Percentiles rank a stretch among this genome's conserved stretches.
phyloP scores from a whole-genome alignment of 225 moss, liverwort and hornwort species.

The Physcomitrium patens region DNA sequence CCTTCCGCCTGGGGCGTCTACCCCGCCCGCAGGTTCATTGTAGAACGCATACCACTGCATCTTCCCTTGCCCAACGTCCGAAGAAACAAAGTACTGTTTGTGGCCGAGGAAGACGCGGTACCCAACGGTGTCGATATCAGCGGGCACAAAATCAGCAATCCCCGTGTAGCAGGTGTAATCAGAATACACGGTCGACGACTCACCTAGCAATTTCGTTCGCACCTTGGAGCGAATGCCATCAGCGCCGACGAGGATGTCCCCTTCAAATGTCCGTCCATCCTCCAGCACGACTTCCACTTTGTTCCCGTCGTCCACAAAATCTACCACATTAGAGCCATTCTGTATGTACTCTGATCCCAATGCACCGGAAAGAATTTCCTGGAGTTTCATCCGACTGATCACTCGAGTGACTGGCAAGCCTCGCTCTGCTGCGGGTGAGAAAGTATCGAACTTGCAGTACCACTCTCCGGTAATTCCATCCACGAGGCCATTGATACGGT shows the following conservation, averaged over 20 bases:
- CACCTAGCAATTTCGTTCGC: slow-evolving; percentile 73
- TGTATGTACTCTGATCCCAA: slow-evolving; percentile 69
- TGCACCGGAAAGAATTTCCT: slow-evolving; percentile 68
- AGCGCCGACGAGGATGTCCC: slow-evolving; percentile 88
- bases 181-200: slow-evolving; percentile 73
- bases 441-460: slow-evolving; percentile 99
- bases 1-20: slow-evolving; percentile 76
- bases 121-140: slow-evolving; percentile 94
- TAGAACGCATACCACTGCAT: slow-evolving; percentile 99
- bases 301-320: slow-evolving; percentile 75
- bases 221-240: slow-evolving; percentile 96
- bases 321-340: slow-evolving; percentile 83
- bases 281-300: slow-evolving; percentile 84
- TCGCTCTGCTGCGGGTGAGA: slow-evolving; percentile 85
- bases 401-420: slow-evolving; percentile 97
- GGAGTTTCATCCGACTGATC: slow-evolving; percentile 94
- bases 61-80: slow-evolving; percentile 91
- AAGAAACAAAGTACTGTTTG: slow-evolving; percentile 96
- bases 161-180: slow-evolving; percentile 99
- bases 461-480: slow-evolving; percentile 88
- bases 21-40: slow-evolving; percentile 92
- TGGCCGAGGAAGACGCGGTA: slow-evolving; percentile 95
- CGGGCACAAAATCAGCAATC: slow-evolving; percentile 89
- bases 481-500: slow-evolving; percentile 94
- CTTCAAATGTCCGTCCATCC: slow-evolving; percentile 84